Evolutionary conservation across 352 stramenopile genomes (phyloP).

Genomic region (Pythium aphanidermatum): DNA sequence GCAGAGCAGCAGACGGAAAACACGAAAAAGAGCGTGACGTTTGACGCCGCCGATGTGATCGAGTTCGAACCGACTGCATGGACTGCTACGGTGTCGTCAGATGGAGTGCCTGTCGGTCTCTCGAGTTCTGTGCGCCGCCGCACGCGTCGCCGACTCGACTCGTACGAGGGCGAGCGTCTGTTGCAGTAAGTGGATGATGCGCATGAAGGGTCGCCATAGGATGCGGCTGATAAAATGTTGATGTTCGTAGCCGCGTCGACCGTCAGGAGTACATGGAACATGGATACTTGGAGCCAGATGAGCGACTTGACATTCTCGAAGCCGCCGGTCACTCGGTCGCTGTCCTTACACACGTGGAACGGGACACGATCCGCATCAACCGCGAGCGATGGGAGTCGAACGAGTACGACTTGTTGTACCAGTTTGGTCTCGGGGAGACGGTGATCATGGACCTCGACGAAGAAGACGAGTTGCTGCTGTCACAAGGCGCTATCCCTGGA

Average conservation of each 20-base stretch:
- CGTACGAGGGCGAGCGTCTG: slow-evolving; percentile 54
- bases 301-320: slow-evolving; percentile 72
- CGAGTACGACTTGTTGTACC: slow-evolving; percentile 80
- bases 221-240: too few relatives aligned
- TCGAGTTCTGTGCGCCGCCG: slow-evolving; percentile 61
- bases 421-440: slow-evolving; percentile 66
- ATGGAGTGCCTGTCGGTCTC: slow-evolving; percentile 71
- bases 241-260: slow-evolving; percentile 38
- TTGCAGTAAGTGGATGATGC: slow-evolving; percentile 24
- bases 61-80: slow-evolving; percentile 82
- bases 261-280: slow-evolving; percentile 81
- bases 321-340: slow-evolving; percentile 53
- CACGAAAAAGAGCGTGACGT: slow-evolving; percentile 43
- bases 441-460: slow-evolving; percentile 59
- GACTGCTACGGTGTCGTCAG: slow-evolving; percentile 72
- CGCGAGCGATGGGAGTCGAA: slow-evolving; percentile 81
- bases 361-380: slow-evolving; percentile 67
- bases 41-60: slow-evolving; percentile 56
- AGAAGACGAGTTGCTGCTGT: slow-evolving; percentile 34
- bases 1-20: neutral
- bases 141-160: slow-evolving; percentile 55
- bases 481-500: slow-evolving; percentile 14
- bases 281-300: slow-evolving; percentile 71
- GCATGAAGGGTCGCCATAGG: neutral
- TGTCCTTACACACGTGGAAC: slow-evolving; percentile 62